Evolutionary conservation across 352 stramenopile species (phyloP).

Genomic region (Phytophthora capsici): DNA sequence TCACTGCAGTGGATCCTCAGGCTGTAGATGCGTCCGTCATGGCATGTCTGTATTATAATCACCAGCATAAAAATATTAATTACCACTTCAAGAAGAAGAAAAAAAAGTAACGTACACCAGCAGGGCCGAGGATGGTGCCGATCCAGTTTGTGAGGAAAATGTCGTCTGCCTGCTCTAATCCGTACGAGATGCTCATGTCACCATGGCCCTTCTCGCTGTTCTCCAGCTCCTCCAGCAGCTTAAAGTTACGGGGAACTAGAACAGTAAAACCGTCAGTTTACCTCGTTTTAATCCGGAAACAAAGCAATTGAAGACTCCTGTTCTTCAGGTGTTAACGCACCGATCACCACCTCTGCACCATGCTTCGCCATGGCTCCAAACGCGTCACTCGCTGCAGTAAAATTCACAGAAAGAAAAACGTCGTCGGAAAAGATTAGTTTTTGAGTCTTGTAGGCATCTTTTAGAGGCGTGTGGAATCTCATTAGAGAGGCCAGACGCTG

Average conservation of each 20-base stretch:
- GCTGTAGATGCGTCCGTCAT: conserved; percentile 97
- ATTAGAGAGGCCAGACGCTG: conserved; percentile 7
- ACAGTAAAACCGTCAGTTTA: neutral
- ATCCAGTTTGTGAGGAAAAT: conserved; percentile 99
- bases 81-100: too few relatives aligned
- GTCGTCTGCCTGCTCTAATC: conserved; percentile 96
- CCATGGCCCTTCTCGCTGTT: conserved; percentile 92
- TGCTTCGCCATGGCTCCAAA: conserved; percentile 71
- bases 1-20: conserved; percentile 94
- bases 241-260: conserved; percentile 93
- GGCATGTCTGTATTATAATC: conserved; percentile 83
- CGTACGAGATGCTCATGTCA: conserved; percentile 95
- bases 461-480: neutral
- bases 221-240: conserved; percentile 94
- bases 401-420: conserved; percentile 13
- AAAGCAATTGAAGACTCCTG: neutral
- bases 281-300: neutral
- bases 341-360: conserved; percentile 81
- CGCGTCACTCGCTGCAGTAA: conserved; percentile 24
- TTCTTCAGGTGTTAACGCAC: conserved; percentile 33
- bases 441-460: conserved; percentile 5
- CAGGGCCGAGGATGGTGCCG: conserved; percentile 96
- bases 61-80: conserved; percentile 1
- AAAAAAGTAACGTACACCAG: conserved; percentile 78
- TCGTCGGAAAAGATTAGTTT: conserved; percentile 18